Evolutionary conservation across 2,329 filamentous ascomycete species (phyloP).

Genomic region (Botrytis hyacinthi): DNA sequence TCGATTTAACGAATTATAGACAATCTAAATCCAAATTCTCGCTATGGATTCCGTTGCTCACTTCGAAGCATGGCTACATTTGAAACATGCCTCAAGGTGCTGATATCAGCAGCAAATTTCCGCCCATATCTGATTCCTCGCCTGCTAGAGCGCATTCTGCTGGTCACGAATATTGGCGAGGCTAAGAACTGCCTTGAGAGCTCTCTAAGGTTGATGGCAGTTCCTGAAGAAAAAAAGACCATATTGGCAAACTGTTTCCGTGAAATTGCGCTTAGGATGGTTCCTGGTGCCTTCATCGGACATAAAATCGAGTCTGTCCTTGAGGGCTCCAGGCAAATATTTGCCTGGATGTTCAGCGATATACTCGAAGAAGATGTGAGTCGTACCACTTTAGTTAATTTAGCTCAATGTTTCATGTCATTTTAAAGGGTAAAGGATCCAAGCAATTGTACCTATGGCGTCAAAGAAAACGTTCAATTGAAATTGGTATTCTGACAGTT

Average conservation of each 20-base stretch:
- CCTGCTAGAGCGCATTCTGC: background rate
- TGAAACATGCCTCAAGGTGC: background rate
- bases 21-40: background rate
- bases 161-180: background rate
- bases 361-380: background rate
- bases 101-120: background rate
- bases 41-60: background rate
- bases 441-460: background rate
- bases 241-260: background rate
- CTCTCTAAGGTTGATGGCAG: background rate
- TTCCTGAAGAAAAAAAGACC: background rate
- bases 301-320: background rate
- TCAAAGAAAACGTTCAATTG: background rate
- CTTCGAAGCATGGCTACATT: background rate
- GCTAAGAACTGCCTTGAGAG: background rate
- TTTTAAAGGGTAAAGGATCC: background rate
- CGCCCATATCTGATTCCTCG: background rate
- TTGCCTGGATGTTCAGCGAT: background rate
- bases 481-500: background rate
- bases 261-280: background rate
- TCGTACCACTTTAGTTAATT: background rate
- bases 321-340: background rate
- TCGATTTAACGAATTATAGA: background rate
- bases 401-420: background rate
- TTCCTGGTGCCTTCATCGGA: background rate